Evolutionary conservation across 2,329 filamentous ascomycete species (phyloP).

Genomic region (Stenocarpella maydis): DNA sequence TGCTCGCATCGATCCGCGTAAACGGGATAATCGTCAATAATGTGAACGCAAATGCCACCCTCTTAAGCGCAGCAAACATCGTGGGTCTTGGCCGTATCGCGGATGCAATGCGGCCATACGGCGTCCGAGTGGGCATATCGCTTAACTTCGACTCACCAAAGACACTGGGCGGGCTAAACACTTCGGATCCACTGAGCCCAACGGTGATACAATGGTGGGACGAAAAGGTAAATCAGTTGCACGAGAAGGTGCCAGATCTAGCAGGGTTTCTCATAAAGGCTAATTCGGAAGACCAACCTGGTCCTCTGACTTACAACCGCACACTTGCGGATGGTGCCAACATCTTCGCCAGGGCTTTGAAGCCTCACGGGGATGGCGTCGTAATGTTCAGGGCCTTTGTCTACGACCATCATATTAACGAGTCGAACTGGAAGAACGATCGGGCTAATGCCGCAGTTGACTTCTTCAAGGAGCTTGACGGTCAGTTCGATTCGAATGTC

Average conservation of each 20-base stretch:
- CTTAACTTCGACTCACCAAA: slow-evolving; percentile 74
- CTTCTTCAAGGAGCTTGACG: slow-evolving; percentile 71
- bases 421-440: slow-evolving; percentile 70
- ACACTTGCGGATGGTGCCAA: slow-evolving; percentile 74
- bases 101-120: slow-evolving; percentile 72
- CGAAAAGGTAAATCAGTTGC: slow-evolving; percentile 66
- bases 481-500: slow-evolving; percentile 73
- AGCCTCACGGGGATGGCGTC: slow-evolving; percentile 64
- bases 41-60: slow-evolving; percentile 71
- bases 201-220: slow-evolving; percentile 70
- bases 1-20: slow-evolving; percentile 71
- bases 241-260: slow-evolving; percentile 69
- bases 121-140: slow-evolving; percentile 70
- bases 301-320: slow-evolving; percentile 73
- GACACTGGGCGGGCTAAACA: slow-evolving; percentile 54
- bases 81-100: slow-evolving; percentile 69
- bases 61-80: slow-evolving; percentile 65
- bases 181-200: slow-evolving; percentile 71
- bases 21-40: slow-evolving; percentile 77
- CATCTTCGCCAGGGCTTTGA: slow-evolving; percentile 67
- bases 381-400: slow-evolving; percentile 79
- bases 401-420: slow-evolving; percentile 65
- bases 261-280: slow-evolving; percentile 76
- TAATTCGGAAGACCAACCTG: slow-evolving; percentile 76
- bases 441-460: slow-evolving; percentile 75